Evolutionary conservation across 1,284 basidiomycete species (phyloP).

Genomic region (Rhodotorula mucilaginosa): DNA sequence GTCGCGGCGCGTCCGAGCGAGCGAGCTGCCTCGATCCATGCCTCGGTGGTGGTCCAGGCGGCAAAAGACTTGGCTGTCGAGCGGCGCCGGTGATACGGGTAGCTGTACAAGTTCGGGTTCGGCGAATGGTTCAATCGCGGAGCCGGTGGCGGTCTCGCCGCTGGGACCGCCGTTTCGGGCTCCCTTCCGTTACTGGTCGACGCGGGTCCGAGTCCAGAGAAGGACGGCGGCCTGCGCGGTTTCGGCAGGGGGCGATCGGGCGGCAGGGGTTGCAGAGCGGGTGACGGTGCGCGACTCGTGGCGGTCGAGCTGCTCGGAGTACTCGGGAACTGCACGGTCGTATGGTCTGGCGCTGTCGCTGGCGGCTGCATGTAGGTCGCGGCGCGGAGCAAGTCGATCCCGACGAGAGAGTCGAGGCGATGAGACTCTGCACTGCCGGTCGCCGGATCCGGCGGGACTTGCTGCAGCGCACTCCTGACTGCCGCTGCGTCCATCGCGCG

Average conservation of each 20-base stretch:
- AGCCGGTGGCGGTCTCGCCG: neutral
- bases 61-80: neutral
- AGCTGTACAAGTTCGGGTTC: neutral
- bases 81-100: neutral
- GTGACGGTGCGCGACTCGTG: constrained; percentile 7
- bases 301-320: neutral
- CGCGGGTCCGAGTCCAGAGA: neutral
- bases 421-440: too few relatives aligned
- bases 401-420: neutral
- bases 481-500: neutral
- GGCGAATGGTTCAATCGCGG: neutral
- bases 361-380: neutral
- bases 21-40: constrained; percentile 6
- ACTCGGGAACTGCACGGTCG: neutral
- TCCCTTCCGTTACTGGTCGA: neutral
- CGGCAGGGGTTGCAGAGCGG: neutral
- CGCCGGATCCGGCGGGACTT: too few relatives aligned
- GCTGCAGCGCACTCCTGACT: too few relatives aligned
- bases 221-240: neutral
- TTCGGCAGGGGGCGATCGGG: constrained; percentile 1
- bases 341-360: neutral
- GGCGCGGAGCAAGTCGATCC: neutral
- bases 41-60: neutral
- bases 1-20: constrained; percentile 9
- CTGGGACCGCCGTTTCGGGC: neutral